Base-by-base conservation (phyloP, 1,284 basidiomycete genomes). In the Cryptococcus maquisensis region DNA sequence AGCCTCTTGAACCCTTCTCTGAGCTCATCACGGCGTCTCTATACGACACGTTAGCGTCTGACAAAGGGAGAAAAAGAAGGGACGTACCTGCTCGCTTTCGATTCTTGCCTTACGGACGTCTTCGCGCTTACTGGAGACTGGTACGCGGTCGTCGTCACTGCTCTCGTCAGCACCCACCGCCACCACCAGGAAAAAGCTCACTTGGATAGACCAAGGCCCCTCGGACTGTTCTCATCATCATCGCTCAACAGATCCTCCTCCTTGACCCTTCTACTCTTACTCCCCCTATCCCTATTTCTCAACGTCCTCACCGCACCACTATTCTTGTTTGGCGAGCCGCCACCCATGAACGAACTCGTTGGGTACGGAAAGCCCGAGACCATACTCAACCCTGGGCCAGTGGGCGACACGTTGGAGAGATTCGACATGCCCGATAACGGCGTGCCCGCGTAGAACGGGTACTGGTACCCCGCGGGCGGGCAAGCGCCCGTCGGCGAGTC, bases 11-110 rank as follows among this genome's bases (percentile, higher is more conserved):
- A 93, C 55, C 89, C 89, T 57, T 90, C 87, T 54, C 88, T 80
- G 66, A 92, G 85, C 77, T 91, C 88, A 66, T 92, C 87, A 47
- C 89, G 84, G 66, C 88, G 82, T 64, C 88, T 81, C 80, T 93
- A 87, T 79, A 87, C 86, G 79, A 88, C 86, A 47, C 16, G 26
- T 90, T 76, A 87, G 86, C 78, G 4, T 32, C 0, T 6, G 10
- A 32, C 28, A 10, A 32, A 32, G 6, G 28, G 28, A 32, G 28
- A 8, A 10, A n/a, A 8, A 8, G 28, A 32, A 10, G 10, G 6
- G 28, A 32, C 70, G 64, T 54, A 73, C 71, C 66, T 73, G 69
- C 59, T 73, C 71, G 49, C 62, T 64, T 46, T 68, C 60, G 41
- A 73, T 71, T 16, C 71, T 59, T 2, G 62, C 60, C 41, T 57